phyloP scores from a whole-genome alignment of 2,329 filamentous ascomycete species.

The Alternaria viburni region DNA sequence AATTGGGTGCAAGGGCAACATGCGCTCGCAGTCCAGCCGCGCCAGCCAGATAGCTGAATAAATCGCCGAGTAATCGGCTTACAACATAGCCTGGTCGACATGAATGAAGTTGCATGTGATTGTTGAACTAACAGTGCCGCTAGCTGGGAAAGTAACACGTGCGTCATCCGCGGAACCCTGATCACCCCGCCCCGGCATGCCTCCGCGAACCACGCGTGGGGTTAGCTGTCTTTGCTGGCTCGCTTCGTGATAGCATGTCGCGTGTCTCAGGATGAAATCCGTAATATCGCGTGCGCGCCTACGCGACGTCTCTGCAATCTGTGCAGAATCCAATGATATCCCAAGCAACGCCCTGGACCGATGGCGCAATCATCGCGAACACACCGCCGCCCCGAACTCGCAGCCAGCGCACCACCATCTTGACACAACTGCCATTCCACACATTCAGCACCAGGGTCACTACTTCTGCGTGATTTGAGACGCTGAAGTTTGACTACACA shows the following conservation, averaged over 20 bases:
- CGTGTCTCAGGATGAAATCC: background rate
- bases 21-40: slow-evolving; percentile 18
- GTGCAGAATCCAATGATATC: slow-evolving; percentile 20
- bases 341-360: slow-evolving; percentile 32
- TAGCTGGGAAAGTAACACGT: slow-evolving; percentile 5
- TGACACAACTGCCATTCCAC: background rate
- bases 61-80: slow-evolving; percentile 28
- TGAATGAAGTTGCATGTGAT: background rate
- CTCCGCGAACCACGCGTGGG: slow-evolving; percentile 17
- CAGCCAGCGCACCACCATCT: slow-evolving; percentile 21
- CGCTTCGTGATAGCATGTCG: slow-evolving; percentile 13
- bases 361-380: slow-evolving; percentile 44
- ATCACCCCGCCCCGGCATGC: slow-evolving; percentile 8
- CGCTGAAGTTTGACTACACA: background rate
- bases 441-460: background rate
- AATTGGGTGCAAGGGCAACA: slow-evolving; percentile 18
- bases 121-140: background rate
- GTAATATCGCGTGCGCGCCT: background rate
- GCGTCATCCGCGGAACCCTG: slow-evolving; percentile 21
- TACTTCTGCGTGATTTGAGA: background rate
- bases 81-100: background rate
- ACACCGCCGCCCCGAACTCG: slow-evolving; percentile 34
- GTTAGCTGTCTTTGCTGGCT: slow-evolving; percentile 7
- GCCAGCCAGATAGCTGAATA: slow-evolving; percentile 36
- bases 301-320: slow-evolving; percentile 8